Base-by-base conservation (phyloP, 306 rosid species). In the Corylus americana region DNA sequence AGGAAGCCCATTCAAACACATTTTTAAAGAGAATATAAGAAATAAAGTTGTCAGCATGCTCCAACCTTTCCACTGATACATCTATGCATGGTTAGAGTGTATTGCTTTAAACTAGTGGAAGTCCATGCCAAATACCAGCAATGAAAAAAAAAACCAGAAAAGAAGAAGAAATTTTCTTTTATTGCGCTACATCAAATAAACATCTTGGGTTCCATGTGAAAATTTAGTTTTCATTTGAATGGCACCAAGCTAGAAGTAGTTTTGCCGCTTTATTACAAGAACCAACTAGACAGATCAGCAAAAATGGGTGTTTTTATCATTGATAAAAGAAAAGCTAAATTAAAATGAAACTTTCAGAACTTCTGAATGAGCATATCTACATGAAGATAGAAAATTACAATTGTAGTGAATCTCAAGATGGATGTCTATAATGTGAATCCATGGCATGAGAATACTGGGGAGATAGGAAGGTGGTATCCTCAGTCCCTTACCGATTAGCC, bases 1-100 rank as follows among this genome's bases (percentile, higher is more conserved):
- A 74, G 27, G 55, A 74, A 79, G 11, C 64, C 51, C 62, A 62
- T 31, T 55, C 20, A 29, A 18, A 75, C 18, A 48, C 57, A 37
- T 4, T 31, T 74, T 17, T 25, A 17, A 35, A 74, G 16, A 69
- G 59, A 49, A 78, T 13, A 31, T 18, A 39, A 51, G 64, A 51
- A 31, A 22, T 66, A 9, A 67, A 27, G 9, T 64, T 64, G 9
- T 13, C 3, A 42, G n/a, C 42, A 10, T 37, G 25, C 27, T 39
- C 39, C 39, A 16, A 39, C 17, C 0, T 67, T 67, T 67, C 50
- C 2, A 39, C 49, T 17, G 25, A 37, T 18, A 8, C 71, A 8
- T 42, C 16, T 13, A 64, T 14, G 31, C 3, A 44, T 67, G 27
- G 29, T 7, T 7, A 17, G 51, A 17, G 18, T 67, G 22, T 7